Percentiles rank a stretch among this genome's conserved stretches.
Conservation (phyloP, 2,329 filamentous ascomycete genomes). For the Harringtonia aguacate region DNA sequence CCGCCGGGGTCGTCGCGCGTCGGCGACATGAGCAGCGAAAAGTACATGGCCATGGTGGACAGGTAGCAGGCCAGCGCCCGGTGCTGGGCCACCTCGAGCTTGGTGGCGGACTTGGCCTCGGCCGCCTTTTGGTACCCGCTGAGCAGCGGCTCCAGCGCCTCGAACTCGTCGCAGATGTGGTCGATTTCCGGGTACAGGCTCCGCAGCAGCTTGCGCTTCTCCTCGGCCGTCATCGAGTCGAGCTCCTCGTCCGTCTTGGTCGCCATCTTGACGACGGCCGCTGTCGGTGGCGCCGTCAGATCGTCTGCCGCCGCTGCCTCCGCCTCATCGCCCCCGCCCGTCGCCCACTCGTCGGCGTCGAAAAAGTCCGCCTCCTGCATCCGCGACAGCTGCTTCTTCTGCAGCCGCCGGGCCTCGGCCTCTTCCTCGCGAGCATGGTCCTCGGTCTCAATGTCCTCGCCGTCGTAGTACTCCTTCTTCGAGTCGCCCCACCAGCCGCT, state of each 20-base stretch:
- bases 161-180: conserved; percentile 69
- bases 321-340: conserved; percentile 24
- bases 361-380: conserved; percentile 94
- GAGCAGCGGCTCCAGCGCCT: conserved; percentile 58
- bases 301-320: conserved; percentile 27
- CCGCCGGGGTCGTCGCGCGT: conserved; percentile 44
- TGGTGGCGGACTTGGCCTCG: conserved; percentile 36
- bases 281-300: conserved; percentile 18
- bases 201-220: conserved; percentile 64
- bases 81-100: conserved; percentile 59
- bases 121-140: conserved; percentile 47
- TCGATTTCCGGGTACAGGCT: conserved; percentile 88
- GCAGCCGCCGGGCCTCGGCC: conserved; percentile 73
- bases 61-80: conserved; percentile 79
- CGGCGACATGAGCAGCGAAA: conserved; percentile 81
- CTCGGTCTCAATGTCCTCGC: conserved; percentile 59
- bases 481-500: conserved; percentile 77
- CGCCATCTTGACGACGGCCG: conserved; percentile 70
- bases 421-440: conserved; percentile 79
- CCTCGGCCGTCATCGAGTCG: conserved; percentile 64
- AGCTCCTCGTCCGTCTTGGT: conserved; percentile 75
- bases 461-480: conserved; percentile 86
- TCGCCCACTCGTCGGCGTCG: conserved; percentile 78
- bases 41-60: conserved; percentile 83
- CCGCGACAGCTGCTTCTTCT: conserved; percentile 80